Evolutionary conservation across 2,329 filamentous ascomycete species (phyloP), one percentile per base, ranked within the genome.

Genomic region (Fusarium oxysporum): DNA sequence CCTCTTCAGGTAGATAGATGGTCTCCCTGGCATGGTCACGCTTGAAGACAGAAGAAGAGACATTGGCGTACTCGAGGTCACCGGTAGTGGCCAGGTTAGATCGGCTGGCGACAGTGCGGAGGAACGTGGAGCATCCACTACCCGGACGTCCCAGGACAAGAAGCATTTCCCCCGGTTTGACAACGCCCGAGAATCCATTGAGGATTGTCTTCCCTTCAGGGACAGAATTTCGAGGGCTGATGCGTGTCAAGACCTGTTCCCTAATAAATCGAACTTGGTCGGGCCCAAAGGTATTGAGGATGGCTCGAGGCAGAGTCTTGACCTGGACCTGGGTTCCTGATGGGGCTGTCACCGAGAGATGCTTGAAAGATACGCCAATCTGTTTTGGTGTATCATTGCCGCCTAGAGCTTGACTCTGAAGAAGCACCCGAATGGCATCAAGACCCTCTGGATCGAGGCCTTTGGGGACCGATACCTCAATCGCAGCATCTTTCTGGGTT

Each of bases 1-100:
- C 92, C 74, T 94, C 92, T 80, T 96, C 93, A 21, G 88, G 89
- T 74, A 93, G 94, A 80, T 95, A 95, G 73, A 91, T 91, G 77
- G 93, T 92, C 78, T 95, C 92, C 38, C 92, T 92, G 40, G 91
- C 86, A 80, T 92, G 94, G 68, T 88, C 85, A 76, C 91, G 90
- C 76, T 87, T 86, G 76, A 93, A 91, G 74, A 92, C 89, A 38
- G 89, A 84, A 0, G 92, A 91, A 3, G 90, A 82, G n/a, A 38
- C 50, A 6, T 54, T 25, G 47, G 47, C 35, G 23, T 54, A 54
- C 35, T 54, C 50, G 9, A 54, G 50, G 10, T 54, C 50, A 10
- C 50, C 23, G 94, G 91, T 28, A 14, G 23, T 54, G 12, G 33
- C 50, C n/a, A 95, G 91, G n/a, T 91, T 92, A 40, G 92, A 92